Base-by-base conservation (phyloP, 2,329 filamentous ascomycete genomes). In the Pestalotiopsis sp. region DNA sequence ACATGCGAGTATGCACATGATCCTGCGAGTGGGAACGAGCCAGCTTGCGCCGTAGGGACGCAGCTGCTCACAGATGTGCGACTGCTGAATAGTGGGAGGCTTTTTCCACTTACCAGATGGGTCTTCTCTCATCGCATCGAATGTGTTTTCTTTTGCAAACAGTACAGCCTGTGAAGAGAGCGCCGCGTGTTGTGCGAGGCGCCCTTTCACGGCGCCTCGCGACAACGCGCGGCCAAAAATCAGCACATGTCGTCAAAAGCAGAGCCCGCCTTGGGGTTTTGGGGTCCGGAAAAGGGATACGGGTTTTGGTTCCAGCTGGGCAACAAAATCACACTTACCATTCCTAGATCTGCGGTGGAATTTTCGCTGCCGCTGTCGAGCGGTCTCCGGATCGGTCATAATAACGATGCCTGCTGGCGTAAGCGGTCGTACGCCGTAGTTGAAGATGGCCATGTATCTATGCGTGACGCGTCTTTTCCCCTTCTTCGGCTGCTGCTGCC, bases 51-150 rank as follows among this genome's bases (percentile, higher is more conserved):
- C 39, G 23, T 56, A 39, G 12, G 17, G 20, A n/a, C 39, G 62
- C 62, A 65, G 17, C n/a, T 49, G 61, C 17, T 38, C 23, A 17
- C 25, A 23, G 9, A 23, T 2, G 27, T 41, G 13, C 4, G 31
- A 7, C 7, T 36, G 31, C 31, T 36, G 23, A 23, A 5, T 11
- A n/a, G 27, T 23, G 12, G 58, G 23, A 39, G 61, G 38, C 14
- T 56, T n/a, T 36, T 20, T n/a, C 20, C 66, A 79, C 81, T 73
- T 81, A 84, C 82, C 82, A 84, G 57, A 84, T 76, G 56, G 83
- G 83, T 71, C 78, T 82, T 69, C 78, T 78, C 72, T 85, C 83
- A 69, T 84, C 82, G 74, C 83, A 84, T 66, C 83, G 80, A 65
- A 84, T 83, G 71, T 84, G 83, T 71, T 83, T 80, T 67, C 74